A percentile compares a stretch with the other conserved stretches of the same genome.
phyloP scores from a whole-genome alignment of 2,329 filamentous ascomycete genomes.

The Diaporthe citrichinensis region DNA sequence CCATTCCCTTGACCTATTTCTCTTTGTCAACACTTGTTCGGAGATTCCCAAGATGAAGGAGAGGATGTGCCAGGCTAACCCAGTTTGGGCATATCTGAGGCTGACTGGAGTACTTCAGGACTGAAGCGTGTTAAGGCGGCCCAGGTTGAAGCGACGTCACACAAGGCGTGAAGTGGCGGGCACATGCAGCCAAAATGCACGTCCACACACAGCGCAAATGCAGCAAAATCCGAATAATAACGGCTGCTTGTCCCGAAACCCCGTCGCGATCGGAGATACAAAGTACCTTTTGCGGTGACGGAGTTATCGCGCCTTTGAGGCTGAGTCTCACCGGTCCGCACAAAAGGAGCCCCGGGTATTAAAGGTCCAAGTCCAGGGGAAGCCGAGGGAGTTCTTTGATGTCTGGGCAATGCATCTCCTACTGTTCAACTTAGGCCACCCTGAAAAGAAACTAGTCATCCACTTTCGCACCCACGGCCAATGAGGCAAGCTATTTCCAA shows the following conservation, averaged over 20 bases:
- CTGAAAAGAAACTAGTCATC: not conserved
- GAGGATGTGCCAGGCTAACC: not conserved
- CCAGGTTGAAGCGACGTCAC: not conserved
- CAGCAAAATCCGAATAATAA: not conserved
- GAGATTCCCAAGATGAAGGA: not conserved
- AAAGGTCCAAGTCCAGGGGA: not conserved
- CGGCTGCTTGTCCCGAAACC: not conserved
- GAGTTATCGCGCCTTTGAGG: conserved; percentile 27
- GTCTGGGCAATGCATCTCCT: not conserved
- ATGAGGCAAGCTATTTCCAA: conserved; percentile 19
- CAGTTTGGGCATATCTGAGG: not conserved
- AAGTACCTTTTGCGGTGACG: not conserved
- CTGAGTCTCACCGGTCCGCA: not conserved
- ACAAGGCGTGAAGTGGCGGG: conserved; percentile 9
- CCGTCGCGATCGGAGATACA: conserved; percentile 8
- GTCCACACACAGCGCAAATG: not conserved
- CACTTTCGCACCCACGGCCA: not conserved
- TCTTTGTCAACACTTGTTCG: not conserved
- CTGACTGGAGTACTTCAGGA: not conserved
- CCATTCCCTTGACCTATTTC: not conserved
- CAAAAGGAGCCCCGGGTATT: not conserved
- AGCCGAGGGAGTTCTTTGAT: not conserved
- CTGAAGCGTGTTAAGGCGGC: not conserved
- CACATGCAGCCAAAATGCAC: not conserved
- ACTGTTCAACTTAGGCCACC: conserved; percentile 1